These are phyloP conservation scores for Candida sphagnicola DNA, from an alignment of 805 yeast genomes.

Conservation along the genomic window DNA sequence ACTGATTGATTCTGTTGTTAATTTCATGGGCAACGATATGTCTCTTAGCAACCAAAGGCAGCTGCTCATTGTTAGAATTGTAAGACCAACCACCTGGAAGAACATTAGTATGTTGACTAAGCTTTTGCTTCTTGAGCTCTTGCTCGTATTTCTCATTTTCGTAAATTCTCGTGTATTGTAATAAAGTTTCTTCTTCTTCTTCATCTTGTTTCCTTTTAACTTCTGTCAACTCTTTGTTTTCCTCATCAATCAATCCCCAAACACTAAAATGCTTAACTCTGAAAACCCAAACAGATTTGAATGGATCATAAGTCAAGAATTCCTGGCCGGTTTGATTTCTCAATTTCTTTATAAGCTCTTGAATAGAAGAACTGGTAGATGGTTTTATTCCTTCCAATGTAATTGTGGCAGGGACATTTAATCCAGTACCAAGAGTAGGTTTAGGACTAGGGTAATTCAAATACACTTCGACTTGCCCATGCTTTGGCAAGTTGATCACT, in stretches of 20 bases:
- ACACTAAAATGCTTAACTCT: conserved; percentile 87
- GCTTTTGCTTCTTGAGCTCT: conserved; percentile 33
- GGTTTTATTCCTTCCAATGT: conserved; percentile 64
- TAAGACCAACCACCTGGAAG: conserved; percentile 38
- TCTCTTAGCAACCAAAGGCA: conserved; percentile 26
- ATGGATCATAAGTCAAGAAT: conserved; percentile 75
- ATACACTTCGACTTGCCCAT: conserved; percentile 50
- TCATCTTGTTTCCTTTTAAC: conserved; percentile 31
- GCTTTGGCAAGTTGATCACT: conserved; percentile 14
- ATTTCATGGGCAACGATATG: conserved; percentile 29
- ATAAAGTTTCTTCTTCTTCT: conserved; percentile 40
- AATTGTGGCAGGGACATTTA: conserved; percentile 75
- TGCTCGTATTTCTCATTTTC: conserved; percentile 24
- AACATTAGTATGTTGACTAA: conserved; percentile 23
- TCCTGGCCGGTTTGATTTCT: conserved; percentile 64
- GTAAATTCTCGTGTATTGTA: conserved; percentile 25
- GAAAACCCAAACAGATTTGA: conserved; percentile 73
- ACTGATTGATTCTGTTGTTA: conserved; percentile 18
- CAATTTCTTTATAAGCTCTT: conserved; percentile 47
- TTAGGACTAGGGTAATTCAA: conserved; percentile 44
- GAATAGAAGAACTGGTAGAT: conserved; percentile 36
- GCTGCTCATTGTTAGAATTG: conserved; percentile 10
- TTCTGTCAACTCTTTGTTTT: conserved; percentile 30
- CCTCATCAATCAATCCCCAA: conserved; percentile 69
- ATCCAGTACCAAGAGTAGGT: conserved; percentile 63